Percentiles rank a stretch among this genome's conserved stretches.
Conservation (phyloP, 2,329 filamentous ascomycete genomes). For the Fusarium annulatum region DNA sequence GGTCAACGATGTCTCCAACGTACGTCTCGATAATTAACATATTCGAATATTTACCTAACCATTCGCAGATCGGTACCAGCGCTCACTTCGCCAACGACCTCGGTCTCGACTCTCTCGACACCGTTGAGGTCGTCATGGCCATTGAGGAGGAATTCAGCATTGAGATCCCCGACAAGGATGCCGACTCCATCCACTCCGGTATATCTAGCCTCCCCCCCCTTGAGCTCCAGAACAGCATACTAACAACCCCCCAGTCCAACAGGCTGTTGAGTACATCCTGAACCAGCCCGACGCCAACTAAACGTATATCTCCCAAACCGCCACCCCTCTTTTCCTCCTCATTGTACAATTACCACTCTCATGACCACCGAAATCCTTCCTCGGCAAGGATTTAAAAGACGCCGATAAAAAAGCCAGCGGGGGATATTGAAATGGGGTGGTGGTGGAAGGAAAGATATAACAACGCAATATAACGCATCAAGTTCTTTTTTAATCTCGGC, state of each 20-base stretch:
- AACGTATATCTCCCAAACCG: constrained; percentile 33
- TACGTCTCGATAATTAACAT: constrained; percentile 53
- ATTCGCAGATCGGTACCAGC: constrained; percentile 76
- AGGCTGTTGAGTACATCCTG: constrained; percentile 94
- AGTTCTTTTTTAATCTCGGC: constrained; percentile 36
- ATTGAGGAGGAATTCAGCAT: constrained; percentile 96
- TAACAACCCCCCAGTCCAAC: constrained; percentile 72
- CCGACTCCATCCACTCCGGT: constrained; percentile 94
- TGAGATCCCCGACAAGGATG: constrained; percentile 98
- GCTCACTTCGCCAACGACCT: constrained; percentile 98
- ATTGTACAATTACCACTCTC: constrained; percentile 45
- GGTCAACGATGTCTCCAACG: constrained; percentile 75
- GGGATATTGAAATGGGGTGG: background rate
- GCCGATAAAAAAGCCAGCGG: constrained; percentile 21
- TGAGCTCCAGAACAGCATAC: background rate
- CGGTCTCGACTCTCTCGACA: constrained; percentile 95
- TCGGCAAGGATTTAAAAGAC: constrained; percentile 32
- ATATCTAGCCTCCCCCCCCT: constrained; percentile 52
- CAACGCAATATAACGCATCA: constrained; percentile 23
- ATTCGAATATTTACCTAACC: constrained; percentile 26
- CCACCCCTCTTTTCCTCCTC: constrained; percentile 22
- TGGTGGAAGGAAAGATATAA: constrained; percentile 18
- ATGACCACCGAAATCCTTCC: constrained; percentile 31
- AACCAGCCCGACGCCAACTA: constrained; percentile 90
- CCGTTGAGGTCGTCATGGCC: constrained; percentile 99